These are phyloP conservation scores for Neltuma alba DNA, from an alignment of 306 rosid genomes.

Conservation along the genomic window DNA sequence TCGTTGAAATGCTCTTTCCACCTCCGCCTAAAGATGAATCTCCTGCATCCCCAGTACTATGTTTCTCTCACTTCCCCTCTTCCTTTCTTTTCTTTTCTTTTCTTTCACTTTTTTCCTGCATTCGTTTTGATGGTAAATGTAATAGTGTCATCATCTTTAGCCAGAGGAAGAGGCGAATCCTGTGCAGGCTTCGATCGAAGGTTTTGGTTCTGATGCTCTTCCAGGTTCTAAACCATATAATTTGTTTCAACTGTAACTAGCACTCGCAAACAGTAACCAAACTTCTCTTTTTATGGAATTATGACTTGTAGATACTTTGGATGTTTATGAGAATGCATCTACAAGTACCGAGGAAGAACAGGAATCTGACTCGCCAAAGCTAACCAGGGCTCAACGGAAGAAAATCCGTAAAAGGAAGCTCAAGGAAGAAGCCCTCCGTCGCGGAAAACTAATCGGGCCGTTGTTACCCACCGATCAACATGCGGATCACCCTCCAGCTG, in stretches of 20 bases:
- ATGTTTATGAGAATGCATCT: constrained; percentile 36
- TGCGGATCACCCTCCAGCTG: constrained; percentile 28
- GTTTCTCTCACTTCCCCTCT: neutral
- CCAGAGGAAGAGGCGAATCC: constrained; percentile 18
- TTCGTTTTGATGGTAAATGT: neutral
- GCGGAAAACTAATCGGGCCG: constrained; percentile 65
- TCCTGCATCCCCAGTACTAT: constrained; percentile 3
- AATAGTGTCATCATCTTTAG: constrained; percentile 2
- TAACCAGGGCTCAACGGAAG: constrained; percentile 74
- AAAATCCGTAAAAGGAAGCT: constrained; percentile 64
- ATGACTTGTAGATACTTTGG: constrained; percentile 21
- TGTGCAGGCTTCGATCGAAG: constrained; percentile 2
- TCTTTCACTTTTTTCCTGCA: constrained; percentile 12
- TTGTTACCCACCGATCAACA: constrained; percentile 40
- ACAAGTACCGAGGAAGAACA: constrained; percentile 38
- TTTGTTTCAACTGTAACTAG: neutral
- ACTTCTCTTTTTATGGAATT: neutral
- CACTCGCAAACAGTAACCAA: constrained; percentile 1
- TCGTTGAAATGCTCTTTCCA: constrained; percentile 60
- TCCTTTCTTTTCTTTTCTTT: neutral
- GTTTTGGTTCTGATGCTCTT: constrained; percentile 28
- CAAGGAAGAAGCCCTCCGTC: constrained; percentile 57
- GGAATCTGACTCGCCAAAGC: constrained; percentile 38
- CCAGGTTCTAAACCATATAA: constrained; percentile 40
- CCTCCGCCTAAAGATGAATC: constrained; percentile 38